These are phyloP conservation scores for Chondrostereum purpureum DNA, from an alignment of 1,284 basidiomycete species.

Conservation along the genomic window DNA sequence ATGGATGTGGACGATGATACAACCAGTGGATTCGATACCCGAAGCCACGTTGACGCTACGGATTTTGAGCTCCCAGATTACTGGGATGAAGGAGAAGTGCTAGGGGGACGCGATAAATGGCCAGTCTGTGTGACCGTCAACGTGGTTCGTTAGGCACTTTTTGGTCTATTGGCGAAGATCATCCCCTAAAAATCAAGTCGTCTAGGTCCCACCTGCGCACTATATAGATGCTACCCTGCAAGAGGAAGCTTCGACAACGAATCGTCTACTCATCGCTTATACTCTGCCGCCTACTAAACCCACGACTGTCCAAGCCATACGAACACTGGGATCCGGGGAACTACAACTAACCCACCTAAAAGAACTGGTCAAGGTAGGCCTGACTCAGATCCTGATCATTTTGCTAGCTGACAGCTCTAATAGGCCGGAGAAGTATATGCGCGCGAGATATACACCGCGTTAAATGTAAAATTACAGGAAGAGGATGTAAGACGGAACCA, in stretches of 20 bases:
- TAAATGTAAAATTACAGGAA: slow-evolving; percentile 39
- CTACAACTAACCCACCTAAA: slow-evolving; percentile 39
- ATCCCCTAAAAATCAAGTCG: slow-evolving; percentile 1
- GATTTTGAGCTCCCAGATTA: slow-evolving; percentile 81
- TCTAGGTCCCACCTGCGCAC: slow-evolving; percentile 45
- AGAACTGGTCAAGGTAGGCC: slow-evolving; percentile 44
- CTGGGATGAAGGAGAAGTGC: slow-evolving; percentile 72
- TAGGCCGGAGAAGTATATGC: slow-evolving; percentile 53
- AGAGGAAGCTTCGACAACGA: slow-evolving; percentile 58
- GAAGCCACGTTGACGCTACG: slow-evolving; percentile 38
- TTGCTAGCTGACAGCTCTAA: slow-evolving; percentile 21
- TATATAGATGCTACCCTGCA: slow-evolving; percentile 63
- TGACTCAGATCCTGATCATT: slow-evolving; percentile 4
- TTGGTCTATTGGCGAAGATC: slow-evolving; percentile 1
- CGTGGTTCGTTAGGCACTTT: slow-evolving; percentile 38
- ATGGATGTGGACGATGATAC: slow-evolving; percentile 47
- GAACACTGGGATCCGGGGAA: slow-evolving; percentile 55
- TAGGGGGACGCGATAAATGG: slow-evolving; percentile 56
- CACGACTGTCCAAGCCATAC: slow-evolving; percentile 49
- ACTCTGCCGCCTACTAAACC: slow-evolving; percentile 40
- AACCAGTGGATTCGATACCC: slow-evolving; percentile 55
- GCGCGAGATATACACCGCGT: slow-evolving; percentile 27
- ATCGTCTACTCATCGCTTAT: slow-evolving; percentile 53
- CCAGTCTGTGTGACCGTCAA: slow-evolving; percentile 74
- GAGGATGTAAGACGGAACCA: slow-evolving; percentile 34